phyloP scores from a whole-genome alignment of 1,284 basidiomycete species.

The Grifola frondosa region DNA sequence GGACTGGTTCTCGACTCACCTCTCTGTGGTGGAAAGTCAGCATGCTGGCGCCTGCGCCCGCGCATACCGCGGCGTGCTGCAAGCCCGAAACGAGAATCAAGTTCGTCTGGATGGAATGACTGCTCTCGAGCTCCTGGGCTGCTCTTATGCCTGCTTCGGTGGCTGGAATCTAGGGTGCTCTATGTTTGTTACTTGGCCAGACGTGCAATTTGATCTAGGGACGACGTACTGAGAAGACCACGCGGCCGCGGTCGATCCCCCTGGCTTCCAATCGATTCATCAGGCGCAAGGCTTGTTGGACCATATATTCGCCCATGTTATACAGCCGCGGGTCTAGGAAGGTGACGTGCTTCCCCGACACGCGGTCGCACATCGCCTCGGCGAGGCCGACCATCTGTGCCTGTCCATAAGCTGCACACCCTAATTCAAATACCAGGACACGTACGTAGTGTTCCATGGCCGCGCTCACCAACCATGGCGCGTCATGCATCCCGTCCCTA shows the following conservation, averaged over 20 bases:
- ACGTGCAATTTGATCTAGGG: not conserved
- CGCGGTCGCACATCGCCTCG: slow-evolving; percentile 39
- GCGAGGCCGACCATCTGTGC: slow-evolving; percentile 53
- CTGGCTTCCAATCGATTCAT: slow-evolving; percentile 40
- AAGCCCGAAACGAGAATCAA: slow-evolving; percentile 50
- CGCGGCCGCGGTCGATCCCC: slow-evolving; percentile 37
- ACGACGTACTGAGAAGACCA: slow-evolving; percentile 51
- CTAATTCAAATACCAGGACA: not conserved
- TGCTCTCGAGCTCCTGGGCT: slow-evolving; percentile 38
- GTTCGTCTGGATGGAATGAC: slow-evolving; percentile 46
- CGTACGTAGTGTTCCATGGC: slow-evolving; percentile 23
- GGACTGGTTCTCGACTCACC: too few species aligned
- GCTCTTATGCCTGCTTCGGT: slow-evolving; percentile 54
- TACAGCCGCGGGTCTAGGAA: slow-evolving; percentile 49
- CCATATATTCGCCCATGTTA: slow-evolving; percentile 37
- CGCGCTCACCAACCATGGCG: slow-evolving; percentile 7
- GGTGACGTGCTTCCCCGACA: slow-evolving; percentile 48
- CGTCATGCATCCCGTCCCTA: slow-evolving; percentile 13
- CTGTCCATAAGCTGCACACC: slow-evolving; percentile 6
- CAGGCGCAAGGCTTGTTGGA: slow-evolving; percentile 41
- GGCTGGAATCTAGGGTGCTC: slow-evolving; percentile 52
- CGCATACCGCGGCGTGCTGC: slow-evolving; percentile 53
- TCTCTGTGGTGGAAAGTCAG: slow-evolving; percentile 49
- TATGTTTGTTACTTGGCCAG: slow-evolving; percentile 1
- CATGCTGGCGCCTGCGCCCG: slow-evolving; percentile 45